Conservation (phyloP, 768 basidiomycete genomes). For the Dendrothele bispora region DNA sequence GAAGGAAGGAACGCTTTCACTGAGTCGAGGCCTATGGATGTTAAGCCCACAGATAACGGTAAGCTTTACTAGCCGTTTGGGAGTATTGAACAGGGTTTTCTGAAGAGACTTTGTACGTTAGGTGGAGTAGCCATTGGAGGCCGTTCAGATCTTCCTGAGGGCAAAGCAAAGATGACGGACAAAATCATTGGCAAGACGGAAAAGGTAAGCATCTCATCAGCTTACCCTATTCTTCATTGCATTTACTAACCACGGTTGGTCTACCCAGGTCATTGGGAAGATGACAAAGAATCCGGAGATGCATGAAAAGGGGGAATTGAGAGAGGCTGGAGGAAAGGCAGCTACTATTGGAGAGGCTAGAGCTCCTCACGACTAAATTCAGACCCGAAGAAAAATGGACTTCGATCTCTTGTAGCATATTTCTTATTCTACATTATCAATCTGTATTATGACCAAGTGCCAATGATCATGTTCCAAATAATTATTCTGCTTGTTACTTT, state of each 20-base stretch:
- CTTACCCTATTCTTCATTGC: neutral
- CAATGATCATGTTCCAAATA: too few species aligned
- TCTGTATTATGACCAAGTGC: too few species aligned
- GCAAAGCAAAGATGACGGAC: constrained; percentile 46
- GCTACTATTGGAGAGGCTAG: constrained; percentile 40
- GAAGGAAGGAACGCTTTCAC: constrained; percentile 25
- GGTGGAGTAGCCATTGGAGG: constrained; percentile 38
- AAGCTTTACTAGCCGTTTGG: too few species aligned
- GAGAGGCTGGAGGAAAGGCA: constrained; percentile 52
- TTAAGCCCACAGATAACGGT: constrained; percentile 35
- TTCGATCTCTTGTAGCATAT: too few species aligned
- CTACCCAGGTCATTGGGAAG: constrained; percentile 49
- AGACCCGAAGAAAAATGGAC: too few species aligned
- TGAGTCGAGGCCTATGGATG: constrained; percentile 34
- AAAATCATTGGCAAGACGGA: constrained; percentile 60
- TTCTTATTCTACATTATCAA: too few species aligned
- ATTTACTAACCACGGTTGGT: neutral
- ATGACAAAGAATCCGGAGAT: constrained; percentile 43
- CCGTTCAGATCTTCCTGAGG: constrained; percentile 30
- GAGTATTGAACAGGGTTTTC: too few species aligned
- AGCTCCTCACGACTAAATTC: constrained; percentile 43
- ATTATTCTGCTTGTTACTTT: too few species aligned
- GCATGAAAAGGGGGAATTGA: constrained; percentile 57
- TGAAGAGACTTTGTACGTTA: too few species aligned
- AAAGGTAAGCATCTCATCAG: constrained; percentile 37